These are phyloP conservation scores for Amanita thiersii DNA, from an alignment of 768 basidiomycete genomes.

Conservation along the genomic window DNA sequence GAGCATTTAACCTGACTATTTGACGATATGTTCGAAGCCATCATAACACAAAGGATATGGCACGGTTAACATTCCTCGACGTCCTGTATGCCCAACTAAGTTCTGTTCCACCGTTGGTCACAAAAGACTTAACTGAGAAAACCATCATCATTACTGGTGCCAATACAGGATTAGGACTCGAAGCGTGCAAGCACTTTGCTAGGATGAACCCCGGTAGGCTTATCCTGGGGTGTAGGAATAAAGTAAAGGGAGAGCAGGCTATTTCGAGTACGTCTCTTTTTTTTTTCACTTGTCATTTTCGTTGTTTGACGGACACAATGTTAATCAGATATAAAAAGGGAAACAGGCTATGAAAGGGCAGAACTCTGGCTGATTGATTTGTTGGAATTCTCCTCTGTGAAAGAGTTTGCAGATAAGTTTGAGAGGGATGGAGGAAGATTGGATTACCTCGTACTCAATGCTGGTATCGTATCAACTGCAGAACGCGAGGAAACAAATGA, in stretches of 20 bases:
- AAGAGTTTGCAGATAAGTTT: conserved; percentile 24
- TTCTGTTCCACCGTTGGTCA: conserved; percentile 22
- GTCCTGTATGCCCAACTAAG: too few species aligned
- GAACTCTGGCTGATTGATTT: conserved; percentile 33
- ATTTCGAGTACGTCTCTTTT: conserved; percentile 23
- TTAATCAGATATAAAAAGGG: conserved; percentile 16
- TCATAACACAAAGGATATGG: too few species aligned
- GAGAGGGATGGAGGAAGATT: conserved; percentile 24
- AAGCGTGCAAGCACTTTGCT: conserved; percentile 38
- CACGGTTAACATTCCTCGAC: too few species aligned
- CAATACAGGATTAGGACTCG: conserved; percentile 42
- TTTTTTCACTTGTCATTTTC: not conserved
- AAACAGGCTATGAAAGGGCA: conserved; percentile 22
- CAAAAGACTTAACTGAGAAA: conserved; percentile 31
- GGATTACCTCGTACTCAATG: conserved; percentile 39
- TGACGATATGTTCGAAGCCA: too few species aligned
- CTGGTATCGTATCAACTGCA: conserved; percentile 14
- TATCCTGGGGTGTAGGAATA: conserved; percentile 28
- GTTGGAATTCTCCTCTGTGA: conserved; percentile 27
- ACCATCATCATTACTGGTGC: conserved; percentile 40
- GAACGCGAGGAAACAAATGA: conserved; percentile 23
- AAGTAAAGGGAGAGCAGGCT: conserved; percentile 24
- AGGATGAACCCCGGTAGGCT: conserved; percentile 30
- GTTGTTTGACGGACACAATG: too few species aligned
- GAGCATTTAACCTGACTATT: too few species aligned